phyloP scores from a whole-genome alignment of 1,284 basidiomycete species.

The Cryptococcus jaspeensis region DNA sequence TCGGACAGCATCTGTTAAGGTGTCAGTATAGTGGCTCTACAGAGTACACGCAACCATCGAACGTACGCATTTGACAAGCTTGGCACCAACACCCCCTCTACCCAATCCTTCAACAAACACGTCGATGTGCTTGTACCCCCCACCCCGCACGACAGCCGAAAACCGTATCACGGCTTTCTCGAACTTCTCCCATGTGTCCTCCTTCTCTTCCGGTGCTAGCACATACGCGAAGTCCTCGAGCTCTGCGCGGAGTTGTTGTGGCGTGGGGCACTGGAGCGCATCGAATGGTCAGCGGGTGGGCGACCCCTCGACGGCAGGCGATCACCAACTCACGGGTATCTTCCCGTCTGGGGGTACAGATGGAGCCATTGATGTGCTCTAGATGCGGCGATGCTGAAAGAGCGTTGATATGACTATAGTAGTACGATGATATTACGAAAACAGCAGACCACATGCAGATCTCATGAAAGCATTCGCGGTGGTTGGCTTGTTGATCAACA shows the following conservation, averaged over 20 bases:
- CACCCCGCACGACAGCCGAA: constrained; percentile 47
- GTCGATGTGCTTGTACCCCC: constrained; percentile 48
- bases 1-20: constrained; percentile 53
- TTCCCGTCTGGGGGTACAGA: constrained; percentile 38
- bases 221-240: constrained; percentile 38
- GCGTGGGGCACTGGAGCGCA: constrained; percentile 41
- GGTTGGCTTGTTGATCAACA: constrained; percentile 6
- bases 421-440: background rate
- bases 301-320: background rate
- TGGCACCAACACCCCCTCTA: constrained; percentile 43
- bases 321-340: constrained; percentile 33
- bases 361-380: constrained; percentile 27
- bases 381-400: background rate
- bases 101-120: constrained; percentile 47
- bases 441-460: background rate
- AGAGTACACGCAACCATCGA: background rate
- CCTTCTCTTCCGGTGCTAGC: constrained; percentile 47
- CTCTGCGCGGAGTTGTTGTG: constrained; percentile 43
- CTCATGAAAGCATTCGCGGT: background rate
- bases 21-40: background rate
- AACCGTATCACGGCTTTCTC: constrained; percentile 48
- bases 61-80: constrained; percentile 47
- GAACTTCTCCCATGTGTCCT: constrained; percentile 53
- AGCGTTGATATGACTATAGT: background rate
- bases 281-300: background rate